A percentile compares a stretch with the other conserved stretches of the same genome.
phyloP scores from a whole-genome alignment of 441 rosid genomes.

The Lagerstroemia fauriei region DNA sequence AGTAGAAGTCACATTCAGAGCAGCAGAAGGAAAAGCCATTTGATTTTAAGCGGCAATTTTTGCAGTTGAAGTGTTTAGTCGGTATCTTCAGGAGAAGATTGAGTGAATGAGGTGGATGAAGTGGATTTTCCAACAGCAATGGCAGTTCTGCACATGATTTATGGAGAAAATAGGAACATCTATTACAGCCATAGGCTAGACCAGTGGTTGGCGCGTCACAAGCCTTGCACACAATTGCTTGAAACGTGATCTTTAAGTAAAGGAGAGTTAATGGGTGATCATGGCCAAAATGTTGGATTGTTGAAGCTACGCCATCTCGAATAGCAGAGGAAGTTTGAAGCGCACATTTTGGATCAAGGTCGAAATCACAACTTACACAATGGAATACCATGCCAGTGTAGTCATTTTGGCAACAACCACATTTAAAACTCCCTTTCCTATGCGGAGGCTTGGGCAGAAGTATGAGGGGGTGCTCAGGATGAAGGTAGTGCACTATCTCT shows the following conservation, averaged over 20 bases:
- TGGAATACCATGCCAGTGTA: background rate
- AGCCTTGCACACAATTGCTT: background rate
- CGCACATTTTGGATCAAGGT: background rate
- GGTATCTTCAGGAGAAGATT: background rate
- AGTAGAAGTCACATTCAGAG: background rate
- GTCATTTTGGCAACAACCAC: background rate
- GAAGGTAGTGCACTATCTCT: constrained; percentile 1
- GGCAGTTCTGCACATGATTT: background rate
- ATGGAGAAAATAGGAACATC: background rate
- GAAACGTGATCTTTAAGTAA: too few species aligned
- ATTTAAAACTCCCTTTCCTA: background rate
- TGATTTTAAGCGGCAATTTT: background rate
- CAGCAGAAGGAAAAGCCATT: background rate
- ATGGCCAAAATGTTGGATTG: background rate
- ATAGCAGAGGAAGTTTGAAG: background rate
- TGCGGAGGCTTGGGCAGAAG: background rate
- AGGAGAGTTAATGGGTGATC: background rate
- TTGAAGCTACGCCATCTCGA: background rate
- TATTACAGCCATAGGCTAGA: background rate
- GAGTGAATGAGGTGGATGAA: background rate
- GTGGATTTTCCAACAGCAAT: background rate
- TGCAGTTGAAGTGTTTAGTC: background rate
- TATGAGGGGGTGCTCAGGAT: background rate
- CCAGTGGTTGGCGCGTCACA: background rate
- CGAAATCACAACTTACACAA: background rate